Conservation (phyloP, 2,329 filamentous ascomycete species). For the Phialophora verrucosa region DNA sequence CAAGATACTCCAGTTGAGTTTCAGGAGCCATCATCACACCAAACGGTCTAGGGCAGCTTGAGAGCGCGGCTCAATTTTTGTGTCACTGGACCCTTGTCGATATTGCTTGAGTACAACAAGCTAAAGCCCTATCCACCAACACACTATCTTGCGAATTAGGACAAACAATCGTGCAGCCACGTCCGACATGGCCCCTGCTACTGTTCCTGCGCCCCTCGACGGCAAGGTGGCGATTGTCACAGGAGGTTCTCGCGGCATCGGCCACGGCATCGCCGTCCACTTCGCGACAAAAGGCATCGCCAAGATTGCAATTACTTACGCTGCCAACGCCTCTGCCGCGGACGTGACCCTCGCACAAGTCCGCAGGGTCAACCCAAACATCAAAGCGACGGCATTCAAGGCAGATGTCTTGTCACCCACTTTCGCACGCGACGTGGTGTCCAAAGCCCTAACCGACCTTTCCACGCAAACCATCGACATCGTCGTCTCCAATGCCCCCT, state of each 20-base stretch:
- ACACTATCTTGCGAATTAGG: background rate
- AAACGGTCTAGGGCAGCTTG: too few relatives aligned
- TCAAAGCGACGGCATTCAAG: constrained; percentile 8
- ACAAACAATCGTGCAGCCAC: background rate
- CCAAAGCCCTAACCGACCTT: background rate
- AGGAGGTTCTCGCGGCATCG: constrained; percentile 83
- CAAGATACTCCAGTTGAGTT: background rate
- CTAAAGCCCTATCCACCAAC: background rate
- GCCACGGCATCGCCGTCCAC: constrained; percentile 78
- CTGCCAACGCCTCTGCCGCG: constrained; percentile 9
- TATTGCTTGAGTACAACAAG: background rate
- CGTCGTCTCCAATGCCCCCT: constrained; percentile 18
- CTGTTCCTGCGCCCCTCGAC: constrained; percentile 19
- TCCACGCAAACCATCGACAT: constrained; percentile 18
- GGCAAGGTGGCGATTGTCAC: constrained; percentile 85
- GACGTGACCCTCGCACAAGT: constrained; percentile 10
- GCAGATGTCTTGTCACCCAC: constrained; percentile 15
- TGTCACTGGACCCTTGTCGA: too few relatives aligned
- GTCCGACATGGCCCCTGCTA: constrained; percentile 14
- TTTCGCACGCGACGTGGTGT: constrained; percentile 19
- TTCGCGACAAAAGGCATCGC: constrained; percentile 75
- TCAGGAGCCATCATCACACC: too few relatives aligned
- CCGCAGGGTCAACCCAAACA: constrained; percentile 4
- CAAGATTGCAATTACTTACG: constrained; percentile 24
- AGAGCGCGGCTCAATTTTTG: too few relatives aligned